Conservation (phyloP, 2,329 filamentous ascomycete genomes). For the Teratosphaeria zuluensis region DNA sequence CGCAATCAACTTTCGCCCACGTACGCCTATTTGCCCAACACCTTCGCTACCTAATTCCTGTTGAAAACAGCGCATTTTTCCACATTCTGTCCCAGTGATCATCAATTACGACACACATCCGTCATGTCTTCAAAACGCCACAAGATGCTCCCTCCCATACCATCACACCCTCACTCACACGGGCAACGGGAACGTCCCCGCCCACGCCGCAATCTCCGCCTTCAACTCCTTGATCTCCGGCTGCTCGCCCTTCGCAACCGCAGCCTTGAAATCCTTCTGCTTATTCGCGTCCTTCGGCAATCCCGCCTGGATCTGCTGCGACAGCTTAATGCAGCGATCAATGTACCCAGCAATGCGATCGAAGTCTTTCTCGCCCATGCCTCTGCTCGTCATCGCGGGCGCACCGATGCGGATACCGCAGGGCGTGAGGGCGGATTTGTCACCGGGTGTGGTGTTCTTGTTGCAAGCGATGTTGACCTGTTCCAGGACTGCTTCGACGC, state of each 20-base stretch:
- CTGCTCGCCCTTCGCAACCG: conserved; percentile 63
- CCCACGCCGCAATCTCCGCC: conserved; percentile 85
- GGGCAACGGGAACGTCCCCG: conserved; percentile 82
- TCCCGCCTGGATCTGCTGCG: conserved; percentile 72
- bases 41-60: background rate
- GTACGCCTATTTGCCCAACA: background rate
- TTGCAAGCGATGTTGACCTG: conserved; percentile 99
- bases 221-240: conserved; percentile 70
- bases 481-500: conserved; percentile 91
- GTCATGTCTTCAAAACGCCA: background rate
- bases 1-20: background rate
- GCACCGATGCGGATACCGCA: conserved; percentile 93
- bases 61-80: background rate
- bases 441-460: conserved; percentile 97
- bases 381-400: conserved; percentile 93
- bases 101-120: background rate
- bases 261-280: conserved; percentile 98
- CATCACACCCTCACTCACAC: conserved; percentile 37
- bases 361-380: conserved; percentile 88
- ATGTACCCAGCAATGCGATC: conserved; percentile 84
- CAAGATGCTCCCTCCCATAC: background rate
- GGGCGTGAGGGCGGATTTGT: conserved; percentile 92
- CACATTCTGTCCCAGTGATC: background rate
- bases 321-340: conserved; percentile 77
- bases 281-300: conserved; percentile 97